Conservation (phyloP, 352 stramenopile genomes). For the Globisporangium irregulare region DNA sequence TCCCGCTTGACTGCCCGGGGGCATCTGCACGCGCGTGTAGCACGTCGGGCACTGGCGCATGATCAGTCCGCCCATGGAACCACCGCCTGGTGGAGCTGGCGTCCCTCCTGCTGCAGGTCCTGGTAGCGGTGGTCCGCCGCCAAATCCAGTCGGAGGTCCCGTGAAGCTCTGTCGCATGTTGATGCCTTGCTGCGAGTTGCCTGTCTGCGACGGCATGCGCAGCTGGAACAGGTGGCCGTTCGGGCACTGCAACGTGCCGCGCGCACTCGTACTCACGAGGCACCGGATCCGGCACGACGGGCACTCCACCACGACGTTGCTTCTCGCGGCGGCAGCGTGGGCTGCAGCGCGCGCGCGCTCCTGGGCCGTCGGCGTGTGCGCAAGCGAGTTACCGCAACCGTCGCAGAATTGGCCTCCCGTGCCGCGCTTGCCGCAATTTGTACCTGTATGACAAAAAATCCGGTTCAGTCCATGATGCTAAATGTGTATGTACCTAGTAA, state of each 20-base stretch:
- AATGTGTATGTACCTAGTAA: neutral
- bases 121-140: neutral
- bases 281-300: constrained; percentile 74
- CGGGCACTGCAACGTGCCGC: constrained; percentile 69
- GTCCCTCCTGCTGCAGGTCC: neutral
- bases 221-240: constrained; percentile 78
- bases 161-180: constrained; percentile 34
- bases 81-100: constrained; percentile 1
- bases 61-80: constrained; percentile 37
- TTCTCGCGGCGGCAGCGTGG: constrained; percentile 45
- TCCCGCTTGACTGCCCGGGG: constrained; percentile 71
- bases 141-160: constrained; percentile 8
- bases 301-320: constrained; percentile 76
- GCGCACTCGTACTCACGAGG: constrained; percentile 66
- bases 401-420: constrained; percentile 73
- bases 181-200: constrained; percentile 33
- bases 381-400: constrained; percentile 66
- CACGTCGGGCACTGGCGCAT: constrained; percentile 87
- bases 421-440: constrained; percentile 72
- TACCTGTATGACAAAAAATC: constrained; percentile 27
- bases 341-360: constrained; percentile 58
- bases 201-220: constrained; percentile 46
- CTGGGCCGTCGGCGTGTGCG: constrained; percentile 69
- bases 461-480: neutral
- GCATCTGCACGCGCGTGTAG: constrained; percentile 88